Evolutionary conservation across 2,329 filamentous ascomycete genomes (phyloP), one percentile per base, ranked within the genome.

Genomic region (Aspergillus costaricaensis): DNA sequence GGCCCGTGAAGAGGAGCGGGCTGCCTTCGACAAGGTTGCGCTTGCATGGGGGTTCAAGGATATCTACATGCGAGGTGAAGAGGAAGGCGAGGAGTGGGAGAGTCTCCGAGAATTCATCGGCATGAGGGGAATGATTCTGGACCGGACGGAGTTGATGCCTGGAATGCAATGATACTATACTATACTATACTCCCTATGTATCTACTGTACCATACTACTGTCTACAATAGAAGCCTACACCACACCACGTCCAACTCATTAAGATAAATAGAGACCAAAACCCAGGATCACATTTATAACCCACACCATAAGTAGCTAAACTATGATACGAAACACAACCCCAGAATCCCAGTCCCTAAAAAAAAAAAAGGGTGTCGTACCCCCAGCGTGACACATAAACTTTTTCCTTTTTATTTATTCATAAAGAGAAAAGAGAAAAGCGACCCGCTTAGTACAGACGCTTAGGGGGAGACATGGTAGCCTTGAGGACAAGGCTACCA

Each of bases 401-500:
- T 67, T 30, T 68, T 62, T 36, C 12, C 12, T 36, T 36, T 36
- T 27, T 27, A 25, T 25, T 25, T 25, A 27, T 27, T 27, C 7
- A 27, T 32, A 32, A 32, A 32, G 27, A 30, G 30, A 32, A 32
- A 36, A 12, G 12, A 67, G 63, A 69, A 15, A 64, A 69, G 64
- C 68, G 32, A 36, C 32, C 32, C 32, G 71, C 79, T 80, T 98
- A 99, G 88, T 97, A 99, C 74, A 99, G 84, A 79, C 95, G 92
- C 88, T 92, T 95, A 74, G 95, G 95, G 73, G 95, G 95, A 82
- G 92, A 96, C 95, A 99, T 99, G 86, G 91, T 91, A 84, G 95
- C 95, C 91, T 99, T 99, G 88, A 99, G 95, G 81, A 93, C 96
- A 85, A 99, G 88, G 87, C 91, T 95, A 81, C 95, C 95, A 77